Evolutionary conservation across 164 flowering plant species (phyloP).

Genomic region (Kingdonia uniflora): DNA sequence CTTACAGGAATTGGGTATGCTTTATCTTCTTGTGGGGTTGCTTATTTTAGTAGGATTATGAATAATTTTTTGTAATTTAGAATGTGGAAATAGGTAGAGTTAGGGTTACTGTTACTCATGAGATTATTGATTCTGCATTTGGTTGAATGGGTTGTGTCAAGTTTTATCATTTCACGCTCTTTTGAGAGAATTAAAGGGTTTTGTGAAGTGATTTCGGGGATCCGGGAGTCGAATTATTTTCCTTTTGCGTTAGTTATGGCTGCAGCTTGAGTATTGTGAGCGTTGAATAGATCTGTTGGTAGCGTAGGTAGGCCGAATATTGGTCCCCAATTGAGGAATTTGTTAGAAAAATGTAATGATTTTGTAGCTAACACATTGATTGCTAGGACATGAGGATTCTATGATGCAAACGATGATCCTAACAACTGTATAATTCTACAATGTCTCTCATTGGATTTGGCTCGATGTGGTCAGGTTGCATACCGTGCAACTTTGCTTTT

Average conservation of each 20-base stretch:
- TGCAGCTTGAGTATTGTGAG: slow-evolving; percentile 67
- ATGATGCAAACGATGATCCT: slow-evolving; percentile 11
- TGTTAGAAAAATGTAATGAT: slow-evolving; percentile 48
- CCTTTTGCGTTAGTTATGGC: slow-evolving; percentile 62
- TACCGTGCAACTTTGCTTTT: slow-evolving; percentile 29
- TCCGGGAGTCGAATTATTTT: slow-evolving; percentile 16
- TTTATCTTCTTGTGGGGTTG: slow-evolving; percentile 33
- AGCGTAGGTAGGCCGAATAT: slow-evolving; percentile 19
- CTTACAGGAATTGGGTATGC: slow-evolving; percentile 91
- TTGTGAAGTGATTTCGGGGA: slow-evolving; percentile 18
- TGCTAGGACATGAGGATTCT: slow-evolving; percentile 16
- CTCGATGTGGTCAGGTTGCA: slow-evolving; percentile 52
- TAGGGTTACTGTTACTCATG: slow-evolving; percentile 28
- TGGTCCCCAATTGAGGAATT: slow-evolving; percentile 25
- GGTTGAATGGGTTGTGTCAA: slow-evolving; percentile 71
- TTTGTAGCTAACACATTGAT: slow-evolving; percentile 34
- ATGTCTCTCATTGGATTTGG: slow-evolving; percentile 57
- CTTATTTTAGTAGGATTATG: slow-evolving; percentile 34
- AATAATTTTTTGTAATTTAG: slow-evolving; percentile 47
- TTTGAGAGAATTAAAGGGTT: slow-evolving; percentile 31
- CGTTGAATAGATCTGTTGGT: slow-evolving; percentile 25
- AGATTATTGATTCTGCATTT: slow-evolving; percentile 71
- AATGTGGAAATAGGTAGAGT: slow-evolving; percentile 26
- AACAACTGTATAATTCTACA: slow-evolving; percentile 33
- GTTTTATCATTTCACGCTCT: slow-evolving; percentile 26